A percentile compares a stretch with the other conserved stretches of the same genome.
Evolutionary conservation across 805 yeast species (phyloP).

Genomic region (Ogataea neopini): DNA sequence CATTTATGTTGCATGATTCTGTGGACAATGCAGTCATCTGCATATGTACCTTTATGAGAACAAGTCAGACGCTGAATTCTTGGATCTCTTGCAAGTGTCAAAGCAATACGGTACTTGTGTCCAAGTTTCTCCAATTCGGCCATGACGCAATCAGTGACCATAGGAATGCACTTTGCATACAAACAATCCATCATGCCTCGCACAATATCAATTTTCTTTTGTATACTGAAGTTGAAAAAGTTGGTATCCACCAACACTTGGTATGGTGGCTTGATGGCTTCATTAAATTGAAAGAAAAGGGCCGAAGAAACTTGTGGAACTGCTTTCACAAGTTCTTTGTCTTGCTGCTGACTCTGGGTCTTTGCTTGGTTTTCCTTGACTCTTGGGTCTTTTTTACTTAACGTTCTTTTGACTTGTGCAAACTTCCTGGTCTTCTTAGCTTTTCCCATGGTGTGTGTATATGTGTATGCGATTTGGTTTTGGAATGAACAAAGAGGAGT

Average conservation of each 20-base stretch:
- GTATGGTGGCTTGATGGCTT: constrained; percentile 96
- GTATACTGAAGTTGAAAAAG: constrained; percentile 94
- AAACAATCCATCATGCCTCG: constrained; percentile 96
- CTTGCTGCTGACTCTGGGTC: constrained; percentile 48
- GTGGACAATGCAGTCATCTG: constrained; percentile 95
- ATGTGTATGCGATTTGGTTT: background rate
- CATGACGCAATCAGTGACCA: constrained; percentile 96
- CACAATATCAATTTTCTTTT: constrained; percentile 91
- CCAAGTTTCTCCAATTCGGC: constrained; percentile 97
- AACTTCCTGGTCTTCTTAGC: constrained; percentile 97
- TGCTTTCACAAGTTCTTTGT: constrained; percentile 72
- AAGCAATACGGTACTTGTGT: constrained; percentile 90
- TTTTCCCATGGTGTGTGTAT: constrained; percentile 69
- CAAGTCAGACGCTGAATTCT: constrained; percentile 85
- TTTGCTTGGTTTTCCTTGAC: constrained; percentile 47
- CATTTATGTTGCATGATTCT: constrained; percentile 96
- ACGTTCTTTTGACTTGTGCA: constrained; percentile 84
- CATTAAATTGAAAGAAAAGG: constrained; percentile 89
- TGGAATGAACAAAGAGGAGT: background rate
- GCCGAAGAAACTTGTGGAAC: constrained; percentile 96
- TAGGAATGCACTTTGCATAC: constrained; percentile 92
- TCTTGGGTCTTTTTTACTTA: constrained; percentile 72
- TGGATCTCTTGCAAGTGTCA: constrained; percentile 91
- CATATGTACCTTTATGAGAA: constrained; percentile 94
- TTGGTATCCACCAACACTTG: constrained; percentile 95